Evolutionary conservation across 345 rosid species (phyloP).

Genomic region (Garcia nutans): DNA sequence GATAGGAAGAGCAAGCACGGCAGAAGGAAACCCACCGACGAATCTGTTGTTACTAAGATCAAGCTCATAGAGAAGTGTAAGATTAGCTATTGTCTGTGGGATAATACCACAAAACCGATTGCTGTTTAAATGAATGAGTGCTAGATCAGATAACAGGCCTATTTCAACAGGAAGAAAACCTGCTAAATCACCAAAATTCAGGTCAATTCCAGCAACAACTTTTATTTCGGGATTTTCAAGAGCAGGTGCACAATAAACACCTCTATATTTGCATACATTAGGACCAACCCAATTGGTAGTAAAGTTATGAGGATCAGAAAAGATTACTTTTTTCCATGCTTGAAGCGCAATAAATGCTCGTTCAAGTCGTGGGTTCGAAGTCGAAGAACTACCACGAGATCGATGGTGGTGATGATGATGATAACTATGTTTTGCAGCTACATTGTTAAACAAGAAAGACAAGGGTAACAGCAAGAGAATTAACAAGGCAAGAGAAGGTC

Average conservation of each 20-base stretch:
- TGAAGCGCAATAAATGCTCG: constrained; percentile 68
- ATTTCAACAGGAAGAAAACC: constrained; percentile 75
- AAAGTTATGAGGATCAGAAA: constrained; percentile 78
- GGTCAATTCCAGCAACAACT: constrained; percentile 79
- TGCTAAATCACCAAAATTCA: constrained; percentile 68
- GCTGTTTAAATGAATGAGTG: constrained; percentile 75
- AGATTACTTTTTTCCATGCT: constrained; percentile 75
- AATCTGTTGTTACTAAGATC: constrained; percentile 89
- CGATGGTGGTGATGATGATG: constrained; percentile 30
- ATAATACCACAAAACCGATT: constrained; percentile 87
- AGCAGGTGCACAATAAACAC: constrained; percentile 60
- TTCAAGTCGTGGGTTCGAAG: constrained; percentile 52
- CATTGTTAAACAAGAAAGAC: constrained; percentile 24
- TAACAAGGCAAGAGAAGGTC: constrained; percentile 20
- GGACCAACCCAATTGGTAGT: constrained; percentile 77
- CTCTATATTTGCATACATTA: constrained; percentile 64
- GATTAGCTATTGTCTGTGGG: constrained; percentile 57
- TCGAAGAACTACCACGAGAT: constrained; percentile 30
- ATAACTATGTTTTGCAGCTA: constrained; percentile 48
- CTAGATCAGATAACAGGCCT: constrained; percentile 70
- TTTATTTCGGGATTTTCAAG: constrained; percentile 40
- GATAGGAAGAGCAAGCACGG: constrained; percentile 62
- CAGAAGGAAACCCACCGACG: constrained; percentile 72
- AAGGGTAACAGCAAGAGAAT: constrained; percentile 34
- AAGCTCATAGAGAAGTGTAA: constrained; percentile 71